These are phyloP conservation scores for Fraxinus sp. DNA, from an alignment of 305 asterid genomes.

Conservation along the genomic window DNA sequence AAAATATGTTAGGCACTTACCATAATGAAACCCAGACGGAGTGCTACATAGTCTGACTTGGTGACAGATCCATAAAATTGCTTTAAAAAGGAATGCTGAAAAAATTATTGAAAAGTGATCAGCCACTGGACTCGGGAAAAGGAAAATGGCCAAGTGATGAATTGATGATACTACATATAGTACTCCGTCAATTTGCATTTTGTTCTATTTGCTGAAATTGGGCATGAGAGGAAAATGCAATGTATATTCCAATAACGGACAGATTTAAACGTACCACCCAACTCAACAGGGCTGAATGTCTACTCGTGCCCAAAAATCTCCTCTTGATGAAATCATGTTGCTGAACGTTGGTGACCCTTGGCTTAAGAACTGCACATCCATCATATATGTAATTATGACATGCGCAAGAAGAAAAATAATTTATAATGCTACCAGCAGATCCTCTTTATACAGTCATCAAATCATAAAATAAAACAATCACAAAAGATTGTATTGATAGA, in stretches of 20 bases:
- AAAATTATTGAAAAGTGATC: constrained; percentile 20
- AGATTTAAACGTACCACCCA: constrained; percentile 67
- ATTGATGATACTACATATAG: neutral
- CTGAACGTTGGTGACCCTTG: constrained; percentile 69
- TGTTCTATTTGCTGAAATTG: neutral
- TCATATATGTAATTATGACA: constrained; percentile 18
- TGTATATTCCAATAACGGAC: neutral
- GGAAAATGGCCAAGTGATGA: neutral
- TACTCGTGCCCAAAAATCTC: constrained; percentile 72
- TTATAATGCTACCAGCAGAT: neutral
- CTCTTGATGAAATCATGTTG: constrained; percentile 81
- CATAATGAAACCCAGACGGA: constrained; percentile 87
- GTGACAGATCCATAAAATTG: constrained; percentile 94
- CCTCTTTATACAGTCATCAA: neutral
- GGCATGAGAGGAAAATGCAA: neutral
- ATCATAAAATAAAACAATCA: neutral
- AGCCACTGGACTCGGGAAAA: neutral
- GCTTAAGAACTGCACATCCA: constrained; percentile 55
- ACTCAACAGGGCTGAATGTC: constrained; percentile 48
- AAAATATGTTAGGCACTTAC: constrained; percentile 28
- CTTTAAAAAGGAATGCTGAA: constrained; percentile 84
- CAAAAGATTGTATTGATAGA: constrained; percentile 6
- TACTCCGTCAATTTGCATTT: neutral
- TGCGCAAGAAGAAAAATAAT: neutral
- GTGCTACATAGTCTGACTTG: constrained; percentile 81